Conservation (phyloP, 352 stramenopile genomes). For the Pythium pyrilobum region DNA sequence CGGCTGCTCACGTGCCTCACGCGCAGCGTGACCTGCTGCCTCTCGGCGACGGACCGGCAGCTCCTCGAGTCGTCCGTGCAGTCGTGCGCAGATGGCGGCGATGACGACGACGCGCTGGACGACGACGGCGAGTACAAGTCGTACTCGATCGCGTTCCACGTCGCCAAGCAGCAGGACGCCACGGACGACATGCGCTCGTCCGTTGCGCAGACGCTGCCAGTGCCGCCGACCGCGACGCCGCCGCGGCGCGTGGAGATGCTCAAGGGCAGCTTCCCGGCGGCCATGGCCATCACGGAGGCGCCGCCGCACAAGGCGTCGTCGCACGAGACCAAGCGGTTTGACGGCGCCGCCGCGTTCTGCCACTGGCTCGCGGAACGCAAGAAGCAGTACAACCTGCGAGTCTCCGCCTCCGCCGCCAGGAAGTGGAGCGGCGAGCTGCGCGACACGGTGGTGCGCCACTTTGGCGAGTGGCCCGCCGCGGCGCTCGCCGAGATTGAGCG, state of each 20-base stretch:
- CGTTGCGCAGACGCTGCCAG: neutral
- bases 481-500: neutral
- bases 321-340: neutral
- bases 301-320: neutral
- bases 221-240: neutral
- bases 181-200: constrained; percentile 6
- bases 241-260: neutral
- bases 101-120: constrained; percentile 11
- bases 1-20: constrained; percentile 58
- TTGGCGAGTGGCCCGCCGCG: neutral
- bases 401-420: neutral
- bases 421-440: neutral
- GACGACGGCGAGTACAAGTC: constrained; percentile 22
- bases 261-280: neutral
- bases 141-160: constrained; percentile 30
- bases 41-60: constrained; percentile 31
- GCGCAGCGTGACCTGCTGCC: constrained; percentile 41
- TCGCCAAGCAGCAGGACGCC: constrained; percentile 20
- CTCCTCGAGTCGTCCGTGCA: constrained; percentile 19
- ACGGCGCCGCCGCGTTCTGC: neutral
- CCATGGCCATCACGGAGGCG: neutral
- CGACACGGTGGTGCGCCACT: neutral
- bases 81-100: constrained; percentile 15
- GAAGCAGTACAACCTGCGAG: neutral
- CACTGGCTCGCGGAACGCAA: neutral